phyloP scores from a whole-genome alignment of 176 grass and related monocot genomes.

The Elymus sibiricus region DNA sequence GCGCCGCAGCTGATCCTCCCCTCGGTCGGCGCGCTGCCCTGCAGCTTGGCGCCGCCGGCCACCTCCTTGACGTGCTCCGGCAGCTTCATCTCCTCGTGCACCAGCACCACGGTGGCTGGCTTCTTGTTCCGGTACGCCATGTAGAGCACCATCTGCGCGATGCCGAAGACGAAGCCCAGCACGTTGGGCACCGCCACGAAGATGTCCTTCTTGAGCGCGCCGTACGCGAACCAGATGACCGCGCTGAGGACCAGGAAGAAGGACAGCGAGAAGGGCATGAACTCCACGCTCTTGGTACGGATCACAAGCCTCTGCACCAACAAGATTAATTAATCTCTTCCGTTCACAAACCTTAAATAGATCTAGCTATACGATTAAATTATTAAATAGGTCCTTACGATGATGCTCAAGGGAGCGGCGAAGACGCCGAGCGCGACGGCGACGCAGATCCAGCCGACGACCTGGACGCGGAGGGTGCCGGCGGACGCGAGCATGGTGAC shows the following conservation, averaged over 20 bases:
- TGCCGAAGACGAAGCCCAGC: slow-evolving; percentile 74
- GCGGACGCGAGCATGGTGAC: slow-evolving; percentile 51
- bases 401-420: slow-evolving; percentile 84
- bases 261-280: slow-evolving; percentile 92
- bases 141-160: slow-evolving; percentile 85
- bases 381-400: slow-evolving; percentile 31
- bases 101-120: background rate
- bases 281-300: slow-evolving; percentile 95
- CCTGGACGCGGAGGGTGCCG: slow-evolving; percentile 35
- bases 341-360: no score
- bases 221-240: slow-evolving; percentile 87
- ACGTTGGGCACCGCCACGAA: slow-evolving; percentile 84
- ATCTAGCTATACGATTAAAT: background rate
- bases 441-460: slow-evolving; percentile 87
- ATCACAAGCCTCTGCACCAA: slow-evolving; percentile 70
- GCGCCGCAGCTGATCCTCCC: slow-evolving; percentile 36
- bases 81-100: slow-evolving; percentile 42
- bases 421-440: slow-evolving; percentile 71
- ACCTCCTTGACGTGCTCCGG: slow-evolving; percentile 45
- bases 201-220: slow-evolving; percentile 63
- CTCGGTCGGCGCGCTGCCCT: slow-evolving; percentile 8
- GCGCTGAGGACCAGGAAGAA: slow-evolving; percentile 86
- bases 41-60: background rate
- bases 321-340: background rate
- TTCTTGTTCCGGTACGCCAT: slow-evolving; percentile 49